Evolutionary conservation across 2,329 filamentous ascomycete genomes (phyloP), one percentile per base, ranked within the genome.

Genomic region (Colletotrichum tofieldiae): DNA sequence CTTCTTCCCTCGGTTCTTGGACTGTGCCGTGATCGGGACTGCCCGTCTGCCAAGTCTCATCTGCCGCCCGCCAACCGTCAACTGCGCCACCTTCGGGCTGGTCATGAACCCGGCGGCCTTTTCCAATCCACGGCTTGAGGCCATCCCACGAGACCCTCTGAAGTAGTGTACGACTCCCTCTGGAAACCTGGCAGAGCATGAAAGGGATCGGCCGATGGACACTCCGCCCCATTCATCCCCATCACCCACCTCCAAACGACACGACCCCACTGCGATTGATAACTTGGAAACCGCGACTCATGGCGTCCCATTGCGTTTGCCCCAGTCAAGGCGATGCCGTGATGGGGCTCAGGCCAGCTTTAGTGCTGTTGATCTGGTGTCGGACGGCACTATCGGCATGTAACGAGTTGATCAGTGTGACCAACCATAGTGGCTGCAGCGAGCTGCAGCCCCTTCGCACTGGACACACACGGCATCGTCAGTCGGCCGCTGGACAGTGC

Each of bases 1-100:
- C 54, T 23, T 65, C 54, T 59, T 20, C n/a, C 20, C 26, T 49
- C 39, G 58, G 58, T 12, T 47, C 56, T 43, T 23, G 23, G 41
- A 59, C 29, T 59, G 35, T 56, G 58, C 55, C 26, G 26, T 12
- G 54, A 54, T 45, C 61, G 61, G 58, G 11, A 45, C 3, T 59
- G 35, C 61, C 67, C 52, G 52, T 47, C 61, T 65, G 61, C 67
- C 67, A 65, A 54, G 67, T 70, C 61, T 47, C 61, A 65, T 70
- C 61, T 70, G 67, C 67, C 67, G 54, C 26, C 67, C 26, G 55
- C 29, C 26, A 43, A 41, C 35, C 61, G 29, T 54, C 23, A 37
- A 52, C 66, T 64, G 52, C 52, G 54, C 67, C 67, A 54, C 54
- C 45, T 32, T 35, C 51, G 51, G 51, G 14, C n/a, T 23, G 9